Evolutionary conservation across 345 rosid genomes (phyloP).

Genomic region (Dipteronia sinensis): DNA sequence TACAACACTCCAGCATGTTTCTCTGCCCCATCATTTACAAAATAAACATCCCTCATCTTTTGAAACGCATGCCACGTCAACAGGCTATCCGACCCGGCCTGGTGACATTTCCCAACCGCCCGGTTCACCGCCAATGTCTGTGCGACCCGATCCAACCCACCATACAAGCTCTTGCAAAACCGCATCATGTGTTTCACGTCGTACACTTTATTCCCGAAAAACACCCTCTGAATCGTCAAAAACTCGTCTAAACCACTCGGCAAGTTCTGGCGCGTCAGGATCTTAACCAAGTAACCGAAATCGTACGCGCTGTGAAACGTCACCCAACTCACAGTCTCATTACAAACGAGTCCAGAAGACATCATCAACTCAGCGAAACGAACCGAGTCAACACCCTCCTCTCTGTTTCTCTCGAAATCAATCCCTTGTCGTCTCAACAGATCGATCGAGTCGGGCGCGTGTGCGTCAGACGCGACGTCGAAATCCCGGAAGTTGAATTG

Average conservation of each 20-base stretch:
- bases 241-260: constrained; percentile 59
- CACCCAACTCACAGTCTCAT: constrained; percentile 84
- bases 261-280: constrained; percentile 62
- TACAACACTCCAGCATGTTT: constrained; percentile 77
- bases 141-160: constrained; percentile 79
- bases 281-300: constrained; percentile 84
- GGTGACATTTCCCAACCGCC: constrained; percentile 81
- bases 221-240: constrained; percentile 40
- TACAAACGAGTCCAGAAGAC: constrained; percentile 83
- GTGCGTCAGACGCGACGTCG: constrained; percentile 60
- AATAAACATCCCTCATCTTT: constrained; percentile 67
- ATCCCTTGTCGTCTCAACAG: constrained; percentile 77
- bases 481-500: constrained; percentile 83
- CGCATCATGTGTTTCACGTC: constrained; percentile 82
- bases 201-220: constrained; percentile 65
- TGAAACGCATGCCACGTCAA: constrained; percentile 85
- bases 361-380: constrained; percentile 78
- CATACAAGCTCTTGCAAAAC: constrained; percentile 61
- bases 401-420: constrained; percentile 62
- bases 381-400: constrained; percentile 58
- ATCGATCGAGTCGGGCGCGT: constrained; percentile 84
- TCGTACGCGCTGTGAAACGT: constrained; percentile 93
- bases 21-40: constrained; percentile 61
- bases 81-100: constrained; percentile 90
- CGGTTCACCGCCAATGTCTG: constrained; percentile 58